Base-by-base conservation (phyloP, 139 green algal genomes). In the Pleodorina starrii region DNA sequence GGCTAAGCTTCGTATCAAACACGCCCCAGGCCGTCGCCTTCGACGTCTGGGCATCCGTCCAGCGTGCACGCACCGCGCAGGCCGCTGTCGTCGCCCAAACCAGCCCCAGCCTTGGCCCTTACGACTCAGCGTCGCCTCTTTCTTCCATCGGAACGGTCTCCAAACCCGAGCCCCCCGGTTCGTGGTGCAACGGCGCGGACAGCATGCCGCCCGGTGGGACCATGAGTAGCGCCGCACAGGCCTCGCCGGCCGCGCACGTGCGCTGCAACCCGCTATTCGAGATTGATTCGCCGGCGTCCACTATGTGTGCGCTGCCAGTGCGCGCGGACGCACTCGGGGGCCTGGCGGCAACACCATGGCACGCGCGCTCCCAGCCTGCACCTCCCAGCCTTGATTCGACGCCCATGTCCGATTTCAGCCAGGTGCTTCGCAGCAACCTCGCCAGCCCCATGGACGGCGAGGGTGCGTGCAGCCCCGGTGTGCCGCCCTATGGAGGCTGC, bases 241-340 rank as follows among this genome's bases (percentile, higher is more conserved):
- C 43, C 51, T 83, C 50, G 6, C 35, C 78, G 0, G 57, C 57
- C 23, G 57, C 36, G 27, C 57, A 85, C 35, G 35, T 87, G 4
- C 82, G 43, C 2, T 50, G 44, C 63, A 88, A 88, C 46, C 82
- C 82, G 1, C 46, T 88, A 17, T 88, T 88, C 32, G 82, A 88
- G 7, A 27, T 40, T 6, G 66, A 78, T 19, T 88, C 82, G 21
- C 66, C 82, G 4, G 44, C 44, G 19, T 74, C 82, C 1, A 66
- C 42, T 27, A 63, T 77, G 25, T 57, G 42, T 10, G 40, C 38
- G 16, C 72, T 80, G 40, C 72, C 72, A 40, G 72, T 59, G 72
- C 72, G 72, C 42, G 68, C 72, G 12, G 72, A 80, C 42, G 68
- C 68, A 2, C 35, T 80, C 1, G 40, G 29, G 0, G 72, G 72